These are phyloP conservation scores for Venturiaceae sp. DNA, from an alignment of 2,329 filamentous ascomycete species.

Conservation along the genomic window DNA sequence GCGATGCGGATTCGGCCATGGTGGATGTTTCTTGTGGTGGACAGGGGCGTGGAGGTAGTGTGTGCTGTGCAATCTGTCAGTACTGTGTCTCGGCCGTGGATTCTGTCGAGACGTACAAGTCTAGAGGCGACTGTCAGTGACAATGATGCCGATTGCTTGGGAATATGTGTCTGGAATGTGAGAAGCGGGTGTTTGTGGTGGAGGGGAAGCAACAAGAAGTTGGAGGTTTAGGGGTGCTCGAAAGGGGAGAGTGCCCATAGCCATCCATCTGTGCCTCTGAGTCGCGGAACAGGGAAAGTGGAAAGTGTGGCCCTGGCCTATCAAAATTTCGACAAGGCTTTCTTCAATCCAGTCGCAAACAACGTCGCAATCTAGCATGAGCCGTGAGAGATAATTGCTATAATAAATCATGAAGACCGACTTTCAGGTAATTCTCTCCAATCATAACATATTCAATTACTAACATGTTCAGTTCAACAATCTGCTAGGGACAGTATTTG, in stretches of 20 bases:
- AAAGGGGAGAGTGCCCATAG: no score
- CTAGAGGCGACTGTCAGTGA: not conserved
- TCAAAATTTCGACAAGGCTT: not conserved
- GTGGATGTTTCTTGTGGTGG: slow-evolving; percentile 14
- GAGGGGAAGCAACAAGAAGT: no score
- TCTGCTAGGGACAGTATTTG: slow-evolving; percentile 94
- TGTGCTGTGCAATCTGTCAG: not conserved
- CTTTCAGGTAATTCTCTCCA: slow-evolving; percentile 62
- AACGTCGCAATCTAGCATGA: not conserved
- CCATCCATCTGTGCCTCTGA: not conserved
- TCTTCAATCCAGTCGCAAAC: not conserved
- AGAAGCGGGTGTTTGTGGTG: not conserved
- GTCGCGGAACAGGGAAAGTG: not conserved
- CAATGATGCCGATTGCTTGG: not conserved
- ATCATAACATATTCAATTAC: slow-evolving; percentile 15
- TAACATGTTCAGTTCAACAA: slow-evolving; percentile 76
- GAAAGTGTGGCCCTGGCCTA: not conserved
- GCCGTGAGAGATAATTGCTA: not conserved
- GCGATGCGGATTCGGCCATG: slow-evolving; percentile 56
- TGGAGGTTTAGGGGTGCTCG: not conserved
- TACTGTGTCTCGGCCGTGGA: not conserved
- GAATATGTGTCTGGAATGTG: not conserved
- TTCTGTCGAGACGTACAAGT: not conserved
- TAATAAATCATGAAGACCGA: slow-evolving; percentile 83
- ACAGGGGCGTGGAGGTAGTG: not conserved